Conservation (phyloP, 2,329 filamentous ascomycete species). For the Colletotrichum euphorbiae region DNA sequence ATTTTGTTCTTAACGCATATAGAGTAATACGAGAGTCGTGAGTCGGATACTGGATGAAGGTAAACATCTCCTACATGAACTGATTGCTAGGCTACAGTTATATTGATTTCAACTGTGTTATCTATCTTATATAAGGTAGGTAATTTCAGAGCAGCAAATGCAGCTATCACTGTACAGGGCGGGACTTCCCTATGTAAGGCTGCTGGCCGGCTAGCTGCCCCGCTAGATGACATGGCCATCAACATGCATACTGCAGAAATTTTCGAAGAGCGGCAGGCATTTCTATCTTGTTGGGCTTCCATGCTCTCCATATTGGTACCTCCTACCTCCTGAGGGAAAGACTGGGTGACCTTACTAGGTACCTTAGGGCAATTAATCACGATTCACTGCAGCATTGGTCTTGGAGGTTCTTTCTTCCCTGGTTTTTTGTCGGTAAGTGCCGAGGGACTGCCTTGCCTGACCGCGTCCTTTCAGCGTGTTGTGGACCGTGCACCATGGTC, state of each 20-base stretch:
- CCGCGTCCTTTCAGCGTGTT: conserved; percentile 9
- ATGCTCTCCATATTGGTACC: too few relatives aligned
- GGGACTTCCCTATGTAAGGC: background rate
- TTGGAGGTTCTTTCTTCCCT: background rate
- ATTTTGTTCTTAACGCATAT: too few relatives aligned
- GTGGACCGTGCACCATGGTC: conserved; percentile 28
- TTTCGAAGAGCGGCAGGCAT: background rate
- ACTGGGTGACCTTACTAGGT: too few relatives aligned
- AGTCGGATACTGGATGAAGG: too few relatives aligned
- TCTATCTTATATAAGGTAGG: too few relatives aligned
- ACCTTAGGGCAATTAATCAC: too few relatives aligned
- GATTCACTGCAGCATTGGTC: background rate
- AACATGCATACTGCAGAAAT: background rate
- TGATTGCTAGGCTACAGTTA: too few relatives aligned
- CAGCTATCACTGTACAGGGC: background rate
- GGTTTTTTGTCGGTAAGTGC: conserved; percentile 10
- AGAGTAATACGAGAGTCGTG: too few relatives aligned
- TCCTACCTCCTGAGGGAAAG: too few relatives aligned
- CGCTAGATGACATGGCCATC: conserved; percentile 10
- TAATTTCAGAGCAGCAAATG: background rate
- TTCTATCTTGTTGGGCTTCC: background rate
- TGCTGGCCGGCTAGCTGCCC: conserved; percentile 1
- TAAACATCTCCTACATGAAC: too few relatives aligned
- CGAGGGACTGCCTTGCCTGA: conserved; percentile 13
- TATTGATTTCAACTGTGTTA: too few relatives aligned